Evolutionary conservation across 176 grass and related monocot species (phyloP).

Genomic region (Oropetium thomaeum): DNA sequence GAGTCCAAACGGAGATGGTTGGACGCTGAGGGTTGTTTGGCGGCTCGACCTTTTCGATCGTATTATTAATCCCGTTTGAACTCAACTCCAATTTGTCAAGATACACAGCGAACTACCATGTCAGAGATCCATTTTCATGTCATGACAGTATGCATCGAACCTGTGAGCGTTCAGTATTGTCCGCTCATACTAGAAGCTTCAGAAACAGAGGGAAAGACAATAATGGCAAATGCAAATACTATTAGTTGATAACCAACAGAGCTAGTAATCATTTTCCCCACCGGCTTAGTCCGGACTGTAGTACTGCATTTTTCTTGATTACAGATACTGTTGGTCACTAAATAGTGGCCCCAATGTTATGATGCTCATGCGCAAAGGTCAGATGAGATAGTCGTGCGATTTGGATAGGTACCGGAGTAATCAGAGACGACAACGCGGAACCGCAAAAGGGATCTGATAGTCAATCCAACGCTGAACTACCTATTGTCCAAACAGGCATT

Average conservation of each 20-base stretch:
- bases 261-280: neutral
- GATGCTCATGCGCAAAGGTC: slow-evolving; percentile 29
- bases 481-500: neutral
- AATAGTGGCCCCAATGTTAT: neutral
- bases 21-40: slow-evolving; percentile 34
- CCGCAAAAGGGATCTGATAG: neutral
- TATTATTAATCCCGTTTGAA: neutral
- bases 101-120: neutral
- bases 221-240: neutral
- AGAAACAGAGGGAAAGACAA: neutral
- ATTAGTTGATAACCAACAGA: neutral
- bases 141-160: neutral
- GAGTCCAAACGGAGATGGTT: slow-evolving; percentile 19
- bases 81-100: neutral
- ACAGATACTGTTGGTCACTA: neutral
- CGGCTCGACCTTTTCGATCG: neutral
- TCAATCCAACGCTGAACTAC: slow-evolving; percentile 42
- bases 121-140: neutral
- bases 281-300: neutral
- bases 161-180: neutral
- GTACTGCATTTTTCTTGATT: neutral
- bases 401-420: slow-evolving; percentile 10
- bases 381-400: slow-evolving; percentile 4
- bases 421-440: slow-evolving; percentile 15
- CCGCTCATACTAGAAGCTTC: neutral